Percentiles rank a stretch among this genome's conserved stretches.
These are phyloP conservation scores for Cenococcum geophilum DNA, from an alignment of 495 filamentous ascomycete species.

Conservation along the genomic window DNA sequence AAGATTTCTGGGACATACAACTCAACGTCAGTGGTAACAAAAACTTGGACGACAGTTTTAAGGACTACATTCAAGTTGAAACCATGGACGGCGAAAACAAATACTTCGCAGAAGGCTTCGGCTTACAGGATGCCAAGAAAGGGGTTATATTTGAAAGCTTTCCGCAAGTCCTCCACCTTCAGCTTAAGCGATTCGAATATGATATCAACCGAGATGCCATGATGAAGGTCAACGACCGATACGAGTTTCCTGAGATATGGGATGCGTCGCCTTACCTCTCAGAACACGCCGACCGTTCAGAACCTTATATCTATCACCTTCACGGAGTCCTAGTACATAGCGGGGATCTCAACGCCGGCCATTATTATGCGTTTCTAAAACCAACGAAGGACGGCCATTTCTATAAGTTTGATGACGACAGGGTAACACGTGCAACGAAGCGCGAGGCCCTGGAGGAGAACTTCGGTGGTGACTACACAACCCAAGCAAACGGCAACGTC, in stretches of 20 bases:
- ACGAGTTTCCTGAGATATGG: slow-evolving; percentile 91
- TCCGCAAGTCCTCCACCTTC: slow-evolving; percentile 88
- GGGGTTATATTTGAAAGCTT: slow-evolving; percentile 96
- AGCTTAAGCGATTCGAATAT: slow-evolving; percentile 97
- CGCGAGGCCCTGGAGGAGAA: slow-evolving; percentile 94
- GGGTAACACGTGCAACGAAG: slow-evolving; percentile 85
- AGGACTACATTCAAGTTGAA: slow-evolving; percentile 92
- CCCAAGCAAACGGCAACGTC: slow-evolving; percentile 51
- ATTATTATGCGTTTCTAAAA: slow-evolving; percentile 97
- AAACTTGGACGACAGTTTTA: slow-evolving; percentile 88
- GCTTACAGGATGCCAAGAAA: slow-evolving; percentile 93
- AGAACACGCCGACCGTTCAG: slow-evolving; percentile 76
- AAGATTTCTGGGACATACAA: slow-evolving; percentile 99
- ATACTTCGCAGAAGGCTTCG: slow-evolving; percentile 86
- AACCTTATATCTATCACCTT: slow-evolving; percentile 83
- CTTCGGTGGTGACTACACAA: slow-evolving; percentile 80
- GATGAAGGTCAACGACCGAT: slow-evolving; percentile 99
- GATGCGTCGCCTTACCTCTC: slow-evolving; percentile 86
- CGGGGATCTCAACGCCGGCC: slow-evolving; percentile 93
- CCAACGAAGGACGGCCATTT: slow-evolving; percentile 87
- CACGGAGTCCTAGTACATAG: slow-evolving; percentile 96
- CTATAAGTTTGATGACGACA: slow-evolving; percentile 96
- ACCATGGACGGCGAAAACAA: slow-evolving; percentile 97
- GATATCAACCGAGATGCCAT: slow-evolving; percentile 91
- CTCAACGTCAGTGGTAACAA: slow-evolving; percentile 93